These are phyloP conservation scores for Malus hybrid DNA, from an alignment of 331 rosid genomes.

Conservation along the genomic window DNA sequence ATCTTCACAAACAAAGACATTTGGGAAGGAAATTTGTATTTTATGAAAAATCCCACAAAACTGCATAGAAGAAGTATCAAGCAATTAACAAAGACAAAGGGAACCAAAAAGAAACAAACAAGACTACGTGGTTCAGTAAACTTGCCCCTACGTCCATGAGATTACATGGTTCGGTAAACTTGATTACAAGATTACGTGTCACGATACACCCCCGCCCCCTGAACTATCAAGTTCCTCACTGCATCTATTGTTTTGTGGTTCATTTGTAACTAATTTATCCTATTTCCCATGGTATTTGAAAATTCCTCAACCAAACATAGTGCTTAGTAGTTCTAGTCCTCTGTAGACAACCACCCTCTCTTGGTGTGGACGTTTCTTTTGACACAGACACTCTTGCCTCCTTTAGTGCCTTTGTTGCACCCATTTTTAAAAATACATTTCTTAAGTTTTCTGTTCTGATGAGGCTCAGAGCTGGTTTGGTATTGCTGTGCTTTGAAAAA, in stretches of 20 bases:
- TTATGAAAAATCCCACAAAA: neutral
- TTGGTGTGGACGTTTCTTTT: neutral
- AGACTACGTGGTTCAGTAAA: neutral
- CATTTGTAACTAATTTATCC: neutral
- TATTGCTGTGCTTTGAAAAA: no score
- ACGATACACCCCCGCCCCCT: neutral
- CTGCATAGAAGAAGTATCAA: neutral
- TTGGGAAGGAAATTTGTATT: neutral
- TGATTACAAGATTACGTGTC: no score
- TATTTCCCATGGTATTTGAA: no score
- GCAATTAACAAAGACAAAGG: neutral
- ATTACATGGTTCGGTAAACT: no score
- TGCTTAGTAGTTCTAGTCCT: neutral
- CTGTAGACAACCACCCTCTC: neutral
- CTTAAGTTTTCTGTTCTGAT: neutral
- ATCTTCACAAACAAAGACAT: neutral
- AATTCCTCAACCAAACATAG: neutral
- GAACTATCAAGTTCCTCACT: neutral
- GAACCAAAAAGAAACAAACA: neutral
- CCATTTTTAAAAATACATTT: neutral
- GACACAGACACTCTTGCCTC: neutral
- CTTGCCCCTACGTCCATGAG: neutral
- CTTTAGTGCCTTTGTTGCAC: no score
- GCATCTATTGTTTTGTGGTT: neutral
- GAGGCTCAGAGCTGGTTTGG: no score